Base-by-base conservation (phyloP, 2,329 filamentous ascomycete species). In the Lasiodiplodia sp. region DNA sequence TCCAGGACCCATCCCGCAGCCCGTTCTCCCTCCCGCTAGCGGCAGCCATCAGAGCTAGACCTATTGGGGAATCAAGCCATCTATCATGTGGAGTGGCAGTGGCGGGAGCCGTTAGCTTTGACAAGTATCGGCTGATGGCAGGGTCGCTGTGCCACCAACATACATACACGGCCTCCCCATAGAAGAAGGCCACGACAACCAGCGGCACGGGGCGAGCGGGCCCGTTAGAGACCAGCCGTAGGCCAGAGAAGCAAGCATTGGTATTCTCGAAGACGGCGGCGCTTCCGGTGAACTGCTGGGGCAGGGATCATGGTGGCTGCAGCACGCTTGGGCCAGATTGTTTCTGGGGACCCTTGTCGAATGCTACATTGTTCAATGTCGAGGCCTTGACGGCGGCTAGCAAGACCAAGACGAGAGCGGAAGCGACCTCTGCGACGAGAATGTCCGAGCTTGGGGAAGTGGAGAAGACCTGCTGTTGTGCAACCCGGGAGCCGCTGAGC, bases 271-370 rank as follows among this genome's bases (percentile, higher is more conserved):
- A 10, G 31, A 11, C 31, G 57, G 57, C 37, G 56, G 57, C 57
- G 57, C 57, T 60, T 60, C 18, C n/a, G 34, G 55, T 14, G 8
- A 7, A 23, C 8, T 38, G 28, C 10, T 47, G 21, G 23, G 38
- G 23, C 58, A 63, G 58, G 58, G 44, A 51, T 63, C 40, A 51
- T 63, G 55, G 31, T 64, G 60, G 44, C 47, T 64, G 60, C 60
- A 44, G 60, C 60, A 64, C 60, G 60, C 60, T 52, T 64, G 60
- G 60, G 12, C 60, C 60, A 64, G 5, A 28, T 16, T 10, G 25
- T 34, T n/a, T n/a, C 18, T n/a, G 16, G 40, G 34, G 16, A 16
- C 38, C 44, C 44, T 47, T 21, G 44, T 47, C 44, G 44, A 7
- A 47, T 10, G 44, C 44, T 18, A n/a, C n/a, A 47, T 47, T 47